Evolutionary conservation across 192 early-diverging fungal genomes (phyloP), one percentile per base, ranked within the genome.

Genomic region (Backusella westeae): DNA sequence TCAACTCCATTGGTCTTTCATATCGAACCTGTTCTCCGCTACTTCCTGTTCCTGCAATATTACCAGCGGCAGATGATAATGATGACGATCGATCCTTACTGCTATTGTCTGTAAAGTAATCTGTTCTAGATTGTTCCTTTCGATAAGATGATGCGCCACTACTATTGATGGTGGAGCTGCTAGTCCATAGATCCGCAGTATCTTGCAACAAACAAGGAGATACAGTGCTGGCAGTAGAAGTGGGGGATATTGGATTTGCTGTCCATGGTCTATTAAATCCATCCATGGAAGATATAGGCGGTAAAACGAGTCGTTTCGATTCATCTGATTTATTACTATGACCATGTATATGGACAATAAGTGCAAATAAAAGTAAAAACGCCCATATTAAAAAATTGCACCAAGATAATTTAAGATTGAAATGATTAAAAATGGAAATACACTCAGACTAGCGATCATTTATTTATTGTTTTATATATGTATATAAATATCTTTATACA

Each of bases 211-310:
- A 44, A 59, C n/a, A 35, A 38, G 56, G 34, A 3, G 69, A 38
- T 35, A 53, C 8, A 65, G 41, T 71, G 26, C 9, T 46, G 23
- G 70, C 14, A 6, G 70, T 42, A 2, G 39, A 44, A 6, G 70
- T 71, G n/a, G 70, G 26, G 2, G 70, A 44, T 14, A 26, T 29
- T 17, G 70, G 44, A 29, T 53, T 53, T 73, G 56, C 32, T 19
- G 29, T 6, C 39, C 70, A 49, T 32, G 70, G 46, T 71, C 68
- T 69, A 41, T 14, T 42, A 71, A 71, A 71, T 32, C 42, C 70
- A 49, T 71, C 70, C 23, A 71, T 71, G 10, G 70, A 26, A 6
- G 70, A 71, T 6, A 71, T 71, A 6, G 70, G 70, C 26, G 70
- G 70, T 49, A 71, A 34, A 15, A 71, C 39, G 9, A 44, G 29